Conservation (phyloP, 371 early-diverging fungal species). For the Saksenaea vasiformis region DNA sequence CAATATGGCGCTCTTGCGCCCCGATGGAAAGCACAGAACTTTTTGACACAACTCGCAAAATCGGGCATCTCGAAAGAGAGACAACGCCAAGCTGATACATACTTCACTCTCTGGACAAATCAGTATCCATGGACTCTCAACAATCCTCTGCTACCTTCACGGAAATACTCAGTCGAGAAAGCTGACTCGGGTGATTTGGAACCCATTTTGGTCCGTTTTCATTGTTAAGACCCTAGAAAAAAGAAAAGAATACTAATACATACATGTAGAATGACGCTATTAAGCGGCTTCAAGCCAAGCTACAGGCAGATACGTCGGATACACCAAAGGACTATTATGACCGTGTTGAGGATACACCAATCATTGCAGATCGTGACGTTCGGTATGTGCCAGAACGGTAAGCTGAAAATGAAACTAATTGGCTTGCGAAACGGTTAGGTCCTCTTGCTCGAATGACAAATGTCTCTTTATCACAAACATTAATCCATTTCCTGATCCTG, state of each 20-base stretch:
- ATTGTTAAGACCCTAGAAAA: neutral
- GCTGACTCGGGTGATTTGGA: constrained; percentile 11
- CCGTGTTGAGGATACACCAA: constrained; percentile 49
- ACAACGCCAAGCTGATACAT: constrained; percentile 56
- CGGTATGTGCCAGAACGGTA: constrained; percentile 23
- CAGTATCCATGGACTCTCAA: constrained; percentile 66
- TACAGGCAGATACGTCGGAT: constrained; percentile 43
- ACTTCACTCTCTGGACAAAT: constrained; percentile 68
- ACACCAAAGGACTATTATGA: constrained; percentile 56
- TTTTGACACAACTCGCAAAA: constrained; percentile 57
- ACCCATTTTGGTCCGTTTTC: constrained; percentile 12
- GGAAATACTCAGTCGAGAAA: constrained; percentile 11
- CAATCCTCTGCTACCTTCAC: constrained; percentile 37
- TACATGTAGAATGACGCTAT: constrained; percentile 54
- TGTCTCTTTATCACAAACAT: constrained; percentile 61
- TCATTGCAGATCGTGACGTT: constrained; percentile 46
- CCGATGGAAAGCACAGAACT: constrained; percentile 49
- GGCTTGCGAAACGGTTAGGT: constrained; percentile 9
- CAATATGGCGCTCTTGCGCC: constrained; percentile 53
- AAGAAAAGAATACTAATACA: neutral
- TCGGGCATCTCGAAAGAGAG: constrained; percentile 52
- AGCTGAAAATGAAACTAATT: neutral
- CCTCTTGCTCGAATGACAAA: constrained; percentile 60
- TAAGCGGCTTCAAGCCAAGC: constrained; percentile 45
- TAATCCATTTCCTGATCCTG: constrained; percentile 51